A percentile compares a stretch with the other conserved stretches of the same genome.
Evolutionary conservation across 768 basidiomycete genomes (phyloP).

Genomic region (Leccinum longicurvipes): DNA sequence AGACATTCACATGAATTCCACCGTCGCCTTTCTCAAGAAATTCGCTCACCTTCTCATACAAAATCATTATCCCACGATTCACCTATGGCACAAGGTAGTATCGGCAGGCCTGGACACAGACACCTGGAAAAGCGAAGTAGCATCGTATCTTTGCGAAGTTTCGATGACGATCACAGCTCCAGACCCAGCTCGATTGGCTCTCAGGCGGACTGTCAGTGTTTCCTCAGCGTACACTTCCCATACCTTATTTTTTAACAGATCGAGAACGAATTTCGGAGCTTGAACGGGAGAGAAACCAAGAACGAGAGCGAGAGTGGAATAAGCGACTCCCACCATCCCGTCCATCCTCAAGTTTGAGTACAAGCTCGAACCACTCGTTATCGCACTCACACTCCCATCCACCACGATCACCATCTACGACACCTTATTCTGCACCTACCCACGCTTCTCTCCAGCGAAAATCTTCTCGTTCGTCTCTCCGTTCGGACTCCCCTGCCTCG

Average conservation of each 20-base stretch:
- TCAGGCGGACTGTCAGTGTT: slow-evolving; percentile 49
- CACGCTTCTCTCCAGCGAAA: slow-evolving; percentile 31
- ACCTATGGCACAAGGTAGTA: slow-evolving; percentile 4
- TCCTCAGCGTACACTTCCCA: not conserved
- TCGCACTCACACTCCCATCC: slow-evolving; percentile 36
- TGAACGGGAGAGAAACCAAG: slow-evolving; percentile 42
- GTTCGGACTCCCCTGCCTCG: slow-evolving; percentile 44
- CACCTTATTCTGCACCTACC: slow-evolving; percentile 34
- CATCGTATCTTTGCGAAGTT: slow-evolving; percentile 39
- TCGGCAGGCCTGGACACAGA: slow-evolving; percentile 7
- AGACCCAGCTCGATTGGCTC: slow-evolving; percentile 46
- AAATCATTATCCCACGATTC: slow-evolving; percentile 20
- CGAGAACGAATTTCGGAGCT: slow-evolving; percentile 41
- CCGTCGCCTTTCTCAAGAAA: slow-evolving; percentile 28
- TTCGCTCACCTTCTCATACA: slow-evolving; percentile 24
- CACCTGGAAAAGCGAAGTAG: slow-evolving; percentile 33
- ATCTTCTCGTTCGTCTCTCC: slow-evolving; percentile 32
- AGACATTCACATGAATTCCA: slow-evolving; percentile 26
- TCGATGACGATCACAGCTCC: slow-evolving; percentile 41
- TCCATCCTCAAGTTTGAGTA: slow-evolving; percentile 43
- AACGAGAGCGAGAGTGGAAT: slow-evolving; percentile 58
- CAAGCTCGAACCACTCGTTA: slow-evolving; percentile 34
- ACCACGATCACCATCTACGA: slow-evolving; percentile 39
- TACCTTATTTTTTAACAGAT: slow-evolving; percentile 33
- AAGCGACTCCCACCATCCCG: slow-evolving; percentile 39